phyloP scores from a whole-genome alignment of 345 rosid species.

The Salix udensis region DNA sequence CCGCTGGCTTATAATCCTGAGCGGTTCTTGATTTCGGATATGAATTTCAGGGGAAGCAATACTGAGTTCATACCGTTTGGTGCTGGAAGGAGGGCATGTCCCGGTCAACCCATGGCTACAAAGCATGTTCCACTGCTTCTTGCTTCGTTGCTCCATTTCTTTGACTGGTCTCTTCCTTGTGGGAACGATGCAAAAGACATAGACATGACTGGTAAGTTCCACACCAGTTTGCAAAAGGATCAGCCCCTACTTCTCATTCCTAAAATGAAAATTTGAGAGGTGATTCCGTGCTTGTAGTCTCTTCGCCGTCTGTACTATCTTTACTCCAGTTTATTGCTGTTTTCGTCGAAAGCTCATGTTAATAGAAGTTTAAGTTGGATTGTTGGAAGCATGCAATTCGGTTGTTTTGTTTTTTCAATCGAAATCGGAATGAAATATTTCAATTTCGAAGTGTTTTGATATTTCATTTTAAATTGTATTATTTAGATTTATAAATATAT shows the following conservation, averaged over 20 bases:
- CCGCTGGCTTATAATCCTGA: constrained; percentile 14
- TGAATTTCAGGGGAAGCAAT: constrained; percentile 19
- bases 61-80: constrained; percentile 31
- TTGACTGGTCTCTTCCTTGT: constrained; percentile 25
- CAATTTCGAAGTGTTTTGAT: no score
- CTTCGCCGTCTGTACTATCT: background rate
- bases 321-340: no score
- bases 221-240: constrained; percentile 12
- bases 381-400: no score
- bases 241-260: constrained; percentile 19
- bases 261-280: background rate
- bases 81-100: constrained; percentile 27
- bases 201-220: constrained; percentile 17
- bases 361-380: no score
- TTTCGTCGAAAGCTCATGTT: no score
- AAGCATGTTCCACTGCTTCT: constrained; percentile 23
- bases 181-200: background rate
- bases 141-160: constrained; percentile 20
- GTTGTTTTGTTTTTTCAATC: no score
- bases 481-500: no score
- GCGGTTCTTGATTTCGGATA: constrained; percentile 2
- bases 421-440: no score
- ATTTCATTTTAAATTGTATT: no score
- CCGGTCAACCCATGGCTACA: constrained; percentile 23
- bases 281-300: background rate